A percentile compares a stretch with the other conserved stretches of the same genome.
phyloP scores from a whole-genome alignment of 495 filamentous ascomycete species.

The Penicillium ochrochloron region DNA sequence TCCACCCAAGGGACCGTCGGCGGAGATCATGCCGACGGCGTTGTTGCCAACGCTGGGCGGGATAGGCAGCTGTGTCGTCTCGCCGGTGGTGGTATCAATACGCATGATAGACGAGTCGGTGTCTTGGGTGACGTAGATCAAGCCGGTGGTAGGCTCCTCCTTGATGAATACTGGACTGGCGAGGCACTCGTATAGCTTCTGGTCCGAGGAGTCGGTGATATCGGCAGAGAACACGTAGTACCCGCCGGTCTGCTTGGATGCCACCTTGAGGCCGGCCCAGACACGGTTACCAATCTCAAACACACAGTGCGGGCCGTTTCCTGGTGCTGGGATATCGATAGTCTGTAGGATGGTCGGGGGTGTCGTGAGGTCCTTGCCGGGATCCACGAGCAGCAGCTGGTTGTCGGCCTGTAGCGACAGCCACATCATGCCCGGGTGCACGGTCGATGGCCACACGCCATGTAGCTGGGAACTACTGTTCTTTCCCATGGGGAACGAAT shows the following conservation, averaged over 20 bases:
- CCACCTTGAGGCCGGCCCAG: constrained; percentile 32
- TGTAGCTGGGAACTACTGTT: constrained; percentile 25
- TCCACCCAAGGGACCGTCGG: constrained; percentile 20
- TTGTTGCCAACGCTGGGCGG: constrained; percentile 31
- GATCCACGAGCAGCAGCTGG: constrained; percentile 30
- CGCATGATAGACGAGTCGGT: constrained; percentile 32
- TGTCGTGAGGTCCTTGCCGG: constrained; percentile 23
- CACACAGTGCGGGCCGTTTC: constrained; percentile 30
- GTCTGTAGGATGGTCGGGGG: constrained; percentile 21
- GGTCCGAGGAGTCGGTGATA: constrained; percentile 19
- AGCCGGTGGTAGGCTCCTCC: constrained; percentile 28
- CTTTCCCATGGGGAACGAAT: constrained; percentile 27
- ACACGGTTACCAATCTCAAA: constrained; percentile 33
- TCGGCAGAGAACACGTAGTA: constrained; percentile 32
- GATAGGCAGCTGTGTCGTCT: constrained; percentile 26
- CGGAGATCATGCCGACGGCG: constrained; percentile 32
- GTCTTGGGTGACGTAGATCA: constrained; percentile 32
- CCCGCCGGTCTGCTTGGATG: constrained; percentile 23
- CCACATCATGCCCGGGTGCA: constrained; percentile 30
- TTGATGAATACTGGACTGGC: constrained; percentile 32
- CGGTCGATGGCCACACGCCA: constrained; percentile 27
- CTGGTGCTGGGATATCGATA: constrained; percentile 24
- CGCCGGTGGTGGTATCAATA: constrained; percentile 28
- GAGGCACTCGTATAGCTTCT: constrained; percentile 25
- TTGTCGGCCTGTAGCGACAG: constrained; percentile 29